Base-by-base conservation (phyloP, 805 yeast species). In the Kodamaea nitidulidarum region DNA sequence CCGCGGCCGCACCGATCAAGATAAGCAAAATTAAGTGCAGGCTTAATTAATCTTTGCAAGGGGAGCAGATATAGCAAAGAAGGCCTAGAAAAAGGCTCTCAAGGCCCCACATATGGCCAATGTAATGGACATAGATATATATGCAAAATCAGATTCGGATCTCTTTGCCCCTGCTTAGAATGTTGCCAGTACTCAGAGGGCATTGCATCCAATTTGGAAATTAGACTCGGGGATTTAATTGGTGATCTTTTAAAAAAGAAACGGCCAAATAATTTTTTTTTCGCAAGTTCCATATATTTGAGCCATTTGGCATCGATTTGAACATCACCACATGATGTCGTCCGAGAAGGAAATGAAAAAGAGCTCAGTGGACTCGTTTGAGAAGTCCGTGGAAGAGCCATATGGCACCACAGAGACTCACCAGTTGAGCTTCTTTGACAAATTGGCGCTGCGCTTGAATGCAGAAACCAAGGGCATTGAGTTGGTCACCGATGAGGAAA, bases 401-500 rank as follows among this genome's bases (percentile, higher is more conserved):
- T 37, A 25, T 11, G 57, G 51, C 15, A 32, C 49, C 22, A 60
- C 60, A 27, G 54, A 58, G 17, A 50, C 53, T 14, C 35, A 15
- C 22, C 55, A 52, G 24, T 49, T 63, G 42, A 42, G 56, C 7
- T 55, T 55, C 37, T 36, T 67, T 46, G 56, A 65, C 52, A 53
- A 51, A 20, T 43, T 49, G 45, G 72, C 72, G 11, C 50, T 51
- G 22, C 55, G 51, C 43, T 46, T 69, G 46, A 67, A 66, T 39
- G 72, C 70, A 15, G 74, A 69, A 51, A 62, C 67, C 15, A 76
- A 84, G 55, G 96, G 96, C 61, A 80, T 90, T 46, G 95, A 87
- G 52, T 71, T 83, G 30, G 75, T 90, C 41, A 78, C 85, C 7
- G 95, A 84, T 45, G 84, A 81, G 32, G 91, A 86, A 60, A 81